Base-by-base conservation (phyloP, 352 stramenopile species). In the Thalassiosira mediterranea region DNA sequence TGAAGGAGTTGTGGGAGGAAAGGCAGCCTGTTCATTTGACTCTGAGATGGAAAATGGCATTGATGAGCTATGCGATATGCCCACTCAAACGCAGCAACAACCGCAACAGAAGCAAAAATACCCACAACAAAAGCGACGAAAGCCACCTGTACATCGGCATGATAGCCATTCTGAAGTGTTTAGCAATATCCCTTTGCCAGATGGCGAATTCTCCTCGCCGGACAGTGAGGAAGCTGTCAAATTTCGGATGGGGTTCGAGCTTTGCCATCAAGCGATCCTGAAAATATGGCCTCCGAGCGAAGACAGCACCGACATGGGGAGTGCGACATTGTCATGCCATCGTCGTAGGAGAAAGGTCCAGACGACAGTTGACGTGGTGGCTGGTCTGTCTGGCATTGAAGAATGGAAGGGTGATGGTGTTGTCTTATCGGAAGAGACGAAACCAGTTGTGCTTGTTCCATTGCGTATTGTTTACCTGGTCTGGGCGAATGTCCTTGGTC, bases 221-320 rank as follows among this genome's bases (percentile, higher is more conserved):
- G 69, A 79, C 29, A 29, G 49, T 4, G 68, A 84, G 42, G 68
- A 79, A 4, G 26, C 42, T 1, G 47, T 19, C 11, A 64, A 32
- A 57, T 84, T 70, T 68, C 49, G 68, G 21, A 13, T 54, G 4
- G 75, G 75, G 13, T 79, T 84, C 44, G 69, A 79, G 37, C 51
- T 79, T 2, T 84, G 75, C 17, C 68, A 79, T 47, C 61, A 44
- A 11, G 23, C 61, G 4, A 1, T 84, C 0, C 52, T 84, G 19
- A 79, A 67, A 21, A 42, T 84, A 34, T 84, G 74, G 66, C 44
- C 21, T 10, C 26, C 23, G 23, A 40, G 8, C 25, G 28, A 21
- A 19, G 15, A 8, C n/a, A 19, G n/a, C 37, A n/a, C 37, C 37
- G 37, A 10, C 37, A n/a, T n/a, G 37, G 37, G 37, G n/a, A 15